Evolutionary conservation across 768 basidiomycete genomes (phyloP), one percentile per base, ranked within the genome.

Genomic region (Panellus pusillus): DNA sequence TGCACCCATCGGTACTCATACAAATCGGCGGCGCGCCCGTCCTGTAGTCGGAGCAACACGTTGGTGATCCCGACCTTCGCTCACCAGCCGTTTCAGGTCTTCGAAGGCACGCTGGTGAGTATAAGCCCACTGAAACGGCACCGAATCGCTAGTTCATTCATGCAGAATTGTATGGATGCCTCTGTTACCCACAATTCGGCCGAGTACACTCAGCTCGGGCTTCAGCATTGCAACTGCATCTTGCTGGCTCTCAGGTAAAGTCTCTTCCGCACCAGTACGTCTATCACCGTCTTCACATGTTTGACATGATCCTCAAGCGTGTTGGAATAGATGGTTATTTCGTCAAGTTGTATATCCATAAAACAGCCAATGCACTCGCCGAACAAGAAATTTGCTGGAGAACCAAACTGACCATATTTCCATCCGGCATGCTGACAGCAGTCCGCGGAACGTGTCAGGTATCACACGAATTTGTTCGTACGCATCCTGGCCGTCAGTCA

Each of bases 341-440:
- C 68, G 50, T 75, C 69, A 0, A 74, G 57, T 52, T 74, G 74
- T 7, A 73, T 66, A 41, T 73, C 66, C 44, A 70, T 64, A 44
- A 71, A 65, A 0, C 49, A 38, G 0, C 72, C 72, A 13, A 76
- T 63, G 40, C 11, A 54, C 0, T 47, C 45, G 1, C 51, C 44
- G 32, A 61, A 61, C 3, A 74, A 62, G 28, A 72, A 60, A 29
- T 72, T 72, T 49, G 47, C 47, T 49, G 47, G 2, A 47, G 13
- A 3, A 47, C 45, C 35, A 6, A 14, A n/a, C 45, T 47, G 6
- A 47, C 45, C 60, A 63, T 62, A 24, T 38, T 49, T 4, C 47
- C 47, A 40, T 49, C 47, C 5, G 47, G 47, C 4, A 36, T 49
- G 7, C 17, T 49, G 2, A 49, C 19, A 2, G 47, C 5, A n/a